Evolutionary conservation across 1,284 basidiomycete genomes (phyloP), one percentile per base, ranked within the genome.

Genomic region (Moniliophthora roreri): DNA sequence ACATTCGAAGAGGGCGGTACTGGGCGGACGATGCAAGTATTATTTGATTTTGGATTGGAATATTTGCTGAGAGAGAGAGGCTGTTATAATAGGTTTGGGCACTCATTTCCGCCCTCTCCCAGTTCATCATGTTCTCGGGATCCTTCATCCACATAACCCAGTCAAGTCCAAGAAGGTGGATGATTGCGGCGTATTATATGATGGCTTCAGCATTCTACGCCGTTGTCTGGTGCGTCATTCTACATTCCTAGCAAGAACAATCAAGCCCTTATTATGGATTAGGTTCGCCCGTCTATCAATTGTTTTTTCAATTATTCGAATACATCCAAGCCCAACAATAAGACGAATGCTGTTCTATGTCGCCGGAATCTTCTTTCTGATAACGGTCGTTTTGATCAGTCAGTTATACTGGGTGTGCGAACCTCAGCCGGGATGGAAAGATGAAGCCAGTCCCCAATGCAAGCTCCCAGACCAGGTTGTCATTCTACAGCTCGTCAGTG

Each of bases 261-360:
- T 11, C 28, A 6, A 32, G 11, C 6, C 28, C 28, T 32, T 11
- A 32, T 32, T 11, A 6, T 32, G 28, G 6, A 6, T 6, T 10
- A 64, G 62, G 63, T 56, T 54, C 3, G 60, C 71, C 3, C 63
- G 71, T 1, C 59, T 71, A 7, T 66, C 69, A 51, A 72, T 72
- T 48, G 61, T 72, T 18, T 69, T 67, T 59, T 70, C 69, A 9
- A 65, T 72, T 53, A 66, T 73, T 47, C 66, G 71, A 20, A 66
- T 72, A 56, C 66, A 69, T 44, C 70, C 70, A 4, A 57, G 65
- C 41, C 47, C 45, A 10, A 11, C 38, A n/a, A 57, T 57, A 54
- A 57, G 62, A 9, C 53, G 54, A n/a, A 61, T 60, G 16, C 58
- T 70, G 2, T 56, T 63, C 8, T 55, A 60, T 53, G 57, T 68